Conservation (phyloP, 345 rosid genomes). For the Salix viminalis region DNA sequence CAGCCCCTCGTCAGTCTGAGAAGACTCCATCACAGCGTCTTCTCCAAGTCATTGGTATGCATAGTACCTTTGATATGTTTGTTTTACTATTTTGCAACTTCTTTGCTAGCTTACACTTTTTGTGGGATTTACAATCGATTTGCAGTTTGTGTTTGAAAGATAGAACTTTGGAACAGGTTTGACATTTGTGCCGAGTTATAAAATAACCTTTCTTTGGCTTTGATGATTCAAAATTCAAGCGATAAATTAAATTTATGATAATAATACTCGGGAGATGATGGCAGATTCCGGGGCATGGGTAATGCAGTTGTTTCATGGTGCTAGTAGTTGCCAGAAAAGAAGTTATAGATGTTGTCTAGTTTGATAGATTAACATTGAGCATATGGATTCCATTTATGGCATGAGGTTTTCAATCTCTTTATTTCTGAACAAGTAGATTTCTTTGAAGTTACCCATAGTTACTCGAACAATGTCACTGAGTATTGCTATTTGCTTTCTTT, state of each 20-base stretch:
- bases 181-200: background rate
- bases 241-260: background rate
- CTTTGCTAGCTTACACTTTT: background rate
- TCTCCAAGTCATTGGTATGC: slow-evolving; percentile 85
- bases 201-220: background rate
- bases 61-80: background rate
- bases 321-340: background rate
- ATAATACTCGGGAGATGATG: background rate
- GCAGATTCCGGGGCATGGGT: background rate
- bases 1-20: slow-evolving; percentile 51
- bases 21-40: slow-evolving; percentile 65
- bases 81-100: background rate
- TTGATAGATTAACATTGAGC: background rate
- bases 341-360: background rate
- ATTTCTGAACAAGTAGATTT: background rate
- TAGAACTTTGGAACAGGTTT: background rate
- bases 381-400: background rate
- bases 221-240: background rate
- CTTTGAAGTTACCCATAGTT: background rate
- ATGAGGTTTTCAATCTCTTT: background rate
- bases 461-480: background rate
- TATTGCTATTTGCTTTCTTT: background rate
- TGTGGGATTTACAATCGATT: background rate
- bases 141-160: slow-evolving; percentile 1
- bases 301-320: background rate